These are phyloP conservation scores for Acanthamoeba royreba DNA, from an alignment of 208 protist genomes.

Conservation along the genomic window DNA sequence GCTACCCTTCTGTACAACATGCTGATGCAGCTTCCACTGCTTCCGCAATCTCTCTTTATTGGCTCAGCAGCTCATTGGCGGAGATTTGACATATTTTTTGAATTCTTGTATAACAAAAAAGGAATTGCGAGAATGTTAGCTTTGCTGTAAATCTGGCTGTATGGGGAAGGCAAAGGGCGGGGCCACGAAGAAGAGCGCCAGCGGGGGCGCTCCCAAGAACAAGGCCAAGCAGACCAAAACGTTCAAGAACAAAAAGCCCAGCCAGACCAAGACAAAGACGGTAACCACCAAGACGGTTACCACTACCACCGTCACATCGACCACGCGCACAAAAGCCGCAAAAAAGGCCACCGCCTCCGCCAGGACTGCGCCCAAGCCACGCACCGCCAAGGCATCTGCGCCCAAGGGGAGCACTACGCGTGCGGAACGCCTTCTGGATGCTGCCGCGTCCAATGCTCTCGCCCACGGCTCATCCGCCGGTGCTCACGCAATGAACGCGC, in stretches of 20 bases:
- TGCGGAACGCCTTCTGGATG: background rate
- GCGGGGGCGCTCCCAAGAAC: background rate
- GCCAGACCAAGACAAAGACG: background rate
- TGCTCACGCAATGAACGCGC: background rate
- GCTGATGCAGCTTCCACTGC: no score
- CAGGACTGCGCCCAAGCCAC: background rate
- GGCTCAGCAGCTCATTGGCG: no score
- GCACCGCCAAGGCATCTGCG: background rate
- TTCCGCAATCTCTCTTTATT: no score
- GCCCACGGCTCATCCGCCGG: background rate
- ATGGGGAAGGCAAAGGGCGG: no score
- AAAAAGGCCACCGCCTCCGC: background rate
- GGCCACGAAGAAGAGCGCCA: background rate
- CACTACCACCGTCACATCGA: background rate
- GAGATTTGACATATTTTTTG: no score
- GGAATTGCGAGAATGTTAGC: no score
- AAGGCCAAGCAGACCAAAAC: background rate
- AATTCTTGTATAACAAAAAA: no score
- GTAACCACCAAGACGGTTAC: background rate
- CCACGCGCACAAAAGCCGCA: background rate
- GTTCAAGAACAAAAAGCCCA: background rate
- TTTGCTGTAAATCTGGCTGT: no score
- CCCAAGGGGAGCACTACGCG: background rate
- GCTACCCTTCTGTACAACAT: no score
- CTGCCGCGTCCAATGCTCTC: background rate